Conservation (phyloP, 139 green algal genomes). For the Coccomyxa sp. region DNA sequence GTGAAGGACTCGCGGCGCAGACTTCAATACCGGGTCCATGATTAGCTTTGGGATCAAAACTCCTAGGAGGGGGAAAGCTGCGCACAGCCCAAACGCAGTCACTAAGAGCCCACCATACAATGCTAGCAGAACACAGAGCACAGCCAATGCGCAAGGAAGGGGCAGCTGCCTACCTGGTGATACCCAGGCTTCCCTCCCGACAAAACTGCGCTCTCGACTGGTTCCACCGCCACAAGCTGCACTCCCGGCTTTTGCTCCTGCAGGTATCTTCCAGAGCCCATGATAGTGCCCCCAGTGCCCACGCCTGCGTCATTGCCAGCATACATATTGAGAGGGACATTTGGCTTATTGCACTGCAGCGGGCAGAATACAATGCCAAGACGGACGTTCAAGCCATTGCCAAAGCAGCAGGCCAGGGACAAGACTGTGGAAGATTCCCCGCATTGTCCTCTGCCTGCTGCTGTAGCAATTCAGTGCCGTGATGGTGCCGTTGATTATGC, state of each 20-base stretch:
- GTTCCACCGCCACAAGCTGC: conserved; percentile 94
- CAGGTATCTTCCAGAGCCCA: conserved; percentile 86
- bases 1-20: not conserved
- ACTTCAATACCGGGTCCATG: not conserved
- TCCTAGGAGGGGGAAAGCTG: too few relatives aligned
- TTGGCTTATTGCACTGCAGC: too few relatives aligned
- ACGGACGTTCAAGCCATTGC: too few relatives aligned
- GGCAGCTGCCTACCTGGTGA: conserved; percentile 92
- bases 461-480: too few relatives aligned
- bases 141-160: not conserved
- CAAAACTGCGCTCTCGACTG: conserved; percentile 86
- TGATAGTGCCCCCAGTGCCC: conserved; percentile 97
- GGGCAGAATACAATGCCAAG: too few relatives aligned
- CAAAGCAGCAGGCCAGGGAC: too few relatives aligned
- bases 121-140: conserved; percentile 66
- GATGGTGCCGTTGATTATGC: too few relatives aligned
- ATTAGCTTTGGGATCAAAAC: not conserved
- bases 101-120: conserved; percentile 69
- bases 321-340: too few relatives aligned
- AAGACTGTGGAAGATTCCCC: too few relatives aligned
- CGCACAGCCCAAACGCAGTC: conserved; percentile 61
- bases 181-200: conserved; percentile 88
- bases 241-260: conserved; percentile 86
- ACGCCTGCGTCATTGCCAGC: conserved; percentile 59
- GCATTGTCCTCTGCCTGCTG: too few relatives aligned